phyloP scores from a whole-genome alignment of 306 rosid genomes.

The Pueraria montana region DNA sequence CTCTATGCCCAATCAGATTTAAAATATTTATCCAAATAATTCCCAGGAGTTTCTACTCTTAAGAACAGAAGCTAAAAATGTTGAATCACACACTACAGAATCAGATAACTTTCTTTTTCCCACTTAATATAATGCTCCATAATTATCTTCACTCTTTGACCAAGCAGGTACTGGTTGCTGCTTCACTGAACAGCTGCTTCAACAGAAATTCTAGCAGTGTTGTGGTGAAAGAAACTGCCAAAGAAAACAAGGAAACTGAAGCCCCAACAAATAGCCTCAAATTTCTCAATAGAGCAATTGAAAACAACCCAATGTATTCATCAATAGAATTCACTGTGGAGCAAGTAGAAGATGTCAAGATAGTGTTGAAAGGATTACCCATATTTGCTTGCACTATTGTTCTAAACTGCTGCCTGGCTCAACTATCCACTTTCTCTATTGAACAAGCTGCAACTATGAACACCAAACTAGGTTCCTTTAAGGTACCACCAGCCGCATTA shows the following conservation, averaged over 20 bases:
- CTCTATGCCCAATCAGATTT: too few species aligned
- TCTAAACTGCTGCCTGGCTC: slow-evolving; percentile 93
- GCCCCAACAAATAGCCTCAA: slow-evolving; percentile 59
- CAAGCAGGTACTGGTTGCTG: slow-evolving; percentile 75
- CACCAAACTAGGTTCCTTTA: slow-evolving; percentile 80
- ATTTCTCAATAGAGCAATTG: slow-evolving; percentile 71
- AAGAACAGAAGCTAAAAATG: too few species aligned
- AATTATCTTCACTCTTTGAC: slow-evolving; percentile 23
- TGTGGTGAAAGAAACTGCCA: slow-evolving; percentile 45
- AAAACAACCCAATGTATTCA: slow-evolving; percentile 50
- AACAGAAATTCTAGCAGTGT: slow-evolving; percentile 67
- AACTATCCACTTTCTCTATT: slow-evolving; percentile 88
- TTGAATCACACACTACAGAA: too few species aligned
- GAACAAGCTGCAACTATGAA: slow-evolving; percentile 93
- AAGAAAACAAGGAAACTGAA: slow-evolving; percentile 28
- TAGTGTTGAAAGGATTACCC: slow-evolving; percentile 75
- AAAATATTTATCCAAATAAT: too few species aligned
- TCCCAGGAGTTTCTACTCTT: too few species aligned
- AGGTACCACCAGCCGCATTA: slow-evolving; percentile 91
- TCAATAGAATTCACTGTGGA: slow-evolving; percentile 65
- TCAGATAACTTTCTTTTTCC: too few species aligned
- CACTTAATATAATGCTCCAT: too few species aligned
- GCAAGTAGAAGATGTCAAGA: slow-evolving; percentile 86
- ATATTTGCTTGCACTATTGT: slow-evolving; percentile 87
- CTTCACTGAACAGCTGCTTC: slow-evolving; percentile 57